Evolutionary conservation across 345 rosid genomes (phyloP), one percentile per base, ranked within the genome.

Genomic region (Lepidium didymum): DNA sequence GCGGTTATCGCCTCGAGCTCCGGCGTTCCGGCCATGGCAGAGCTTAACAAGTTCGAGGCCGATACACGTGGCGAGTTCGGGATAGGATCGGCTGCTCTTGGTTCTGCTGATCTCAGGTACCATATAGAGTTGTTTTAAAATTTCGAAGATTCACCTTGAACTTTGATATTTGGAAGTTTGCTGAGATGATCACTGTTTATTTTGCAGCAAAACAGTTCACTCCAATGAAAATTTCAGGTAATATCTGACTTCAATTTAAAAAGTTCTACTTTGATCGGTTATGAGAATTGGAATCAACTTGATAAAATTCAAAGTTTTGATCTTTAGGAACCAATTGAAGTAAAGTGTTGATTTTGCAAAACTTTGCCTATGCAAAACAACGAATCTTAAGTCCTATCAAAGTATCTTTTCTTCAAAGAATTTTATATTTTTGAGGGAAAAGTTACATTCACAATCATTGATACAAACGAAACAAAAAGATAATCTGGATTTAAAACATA

Each of bases 61-160:
- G 96, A 85, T 23, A 83, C 63, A 23, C 86, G 93, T 3, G 96
- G 98, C 3, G 98, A 92, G 63, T 90, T 92, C 27, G 98, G 96
- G 16, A 90, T 87, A 1, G 96, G 96, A 7, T 92, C 96, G 1
- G 98, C 96, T 8, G 96, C 96, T 5, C 96, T 79, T 10, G 96
- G 98, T 68, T 82, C 87, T 51, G 96, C 98, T 35, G 93, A 87
- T 81, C 87, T 90, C 71, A 90, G 78, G 96, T 86, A 56, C 38
- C 38, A 18, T 7, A 19, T 38, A 2, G 7, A 10, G 51, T 76
- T 76, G 58, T 50, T 69, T 53, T 2, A 14, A 6, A 8, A 19
- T 18, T 47, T 19, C 8, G 1, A 29, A 8, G 8, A 16, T 1
- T 38, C 5, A 18, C 8, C 25, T 10, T 13, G 62, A 35, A 2